Percentiles rank a stretch among this genome's conserved stretches.
These are phyloP conservation scores for Fusarium sterilihyphosum DNA, from an alignment of 2,329 filamentous ascomycete genomes.

Conservation along the genomic window DNA sequence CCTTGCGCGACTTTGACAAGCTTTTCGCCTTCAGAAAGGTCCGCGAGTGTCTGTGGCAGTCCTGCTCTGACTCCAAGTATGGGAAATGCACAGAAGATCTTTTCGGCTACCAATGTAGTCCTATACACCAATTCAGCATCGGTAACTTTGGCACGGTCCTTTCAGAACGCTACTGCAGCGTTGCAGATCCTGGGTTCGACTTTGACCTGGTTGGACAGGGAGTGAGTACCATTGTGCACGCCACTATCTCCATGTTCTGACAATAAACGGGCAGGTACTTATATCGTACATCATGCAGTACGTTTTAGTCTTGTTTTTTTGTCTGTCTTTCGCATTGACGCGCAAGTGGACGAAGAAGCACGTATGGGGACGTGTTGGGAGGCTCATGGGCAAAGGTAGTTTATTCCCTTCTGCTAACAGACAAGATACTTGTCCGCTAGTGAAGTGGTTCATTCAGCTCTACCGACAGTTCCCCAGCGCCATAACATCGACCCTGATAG, in stretches of 20 bases:
- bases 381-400: background rate
- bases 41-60: background rate
- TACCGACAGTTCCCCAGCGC: background rate
- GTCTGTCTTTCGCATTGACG: background rate
- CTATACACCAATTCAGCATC: background rate
- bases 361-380: background rate
- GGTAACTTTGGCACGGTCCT: background rate
- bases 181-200: background rate
- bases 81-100: background rate
- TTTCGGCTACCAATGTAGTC: background rate
- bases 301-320: background rate
- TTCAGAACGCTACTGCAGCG: background rate
- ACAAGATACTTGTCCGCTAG: accelerated
- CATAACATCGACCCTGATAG: background rate
- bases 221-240: background rate
- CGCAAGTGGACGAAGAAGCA: background rate
- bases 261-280: background rate
- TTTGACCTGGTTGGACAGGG: background rate
- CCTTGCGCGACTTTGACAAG: background rate
- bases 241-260: background rate
- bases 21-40: background rate
- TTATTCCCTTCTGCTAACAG: accelerated
- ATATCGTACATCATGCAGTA: background rate
- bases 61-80: background rate
- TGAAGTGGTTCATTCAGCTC: background rate